phyloP scores from a whole-genome alignment of 2,329 filamentous ascomycete species.

The Intubia oerlemansii region DNA sequence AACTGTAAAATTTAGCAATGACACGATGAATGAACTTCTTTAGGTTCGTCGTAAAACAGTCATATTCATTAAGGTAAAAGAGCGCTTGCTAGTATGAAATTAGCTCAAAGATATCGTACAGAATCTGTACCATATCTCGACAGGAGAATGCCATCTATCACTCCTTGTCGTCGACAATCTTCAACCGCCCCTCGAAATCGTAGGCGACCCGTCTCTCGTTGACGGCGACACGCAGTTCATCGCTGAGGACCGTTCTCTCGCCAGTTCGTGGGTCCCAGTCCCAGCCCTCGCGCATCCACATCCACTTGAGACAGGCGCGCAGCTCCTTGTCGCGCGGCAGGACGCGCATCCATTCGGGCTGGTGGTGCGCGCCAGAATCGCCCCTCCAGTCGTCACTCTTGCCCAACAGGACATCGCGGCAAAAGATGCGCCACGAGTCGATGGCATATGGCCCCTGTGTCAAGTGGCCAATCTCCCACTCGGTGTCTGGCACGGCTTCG shows the following conservation, averaged over 20 bases:
- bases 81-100: too few species aligned
- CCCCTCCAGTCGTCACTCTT: conserved; percentile 46
- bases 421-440: conserved; percentile 89
- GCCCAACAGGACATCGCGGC: conserved; percentile 54
- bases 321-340: conserved; percentile 71
- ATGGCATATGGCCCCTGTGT: conserved; percentile 66
- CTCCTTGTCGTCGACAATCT: conserved; percentile 3
- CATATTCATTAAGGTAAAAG: too few species aligned
- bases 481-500: conserved; percentile 14
- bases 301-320: conserved; percentile 70
- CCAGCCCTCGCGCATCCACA: conserved; percentile 78
- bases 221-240: conserved; percentile 33
- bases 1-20: too few species aligned
- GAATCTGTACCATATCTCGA: not conserved
- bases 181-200: conserved; percentile 25
- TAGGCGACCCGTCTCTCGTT: conserved; percentile 34
- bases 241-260: conserved; percentile 28
- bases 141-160: not conserved
- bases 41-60: too few species aligned
- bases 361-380: conserved; percentile 19
- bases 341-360: conserved; percentile 83
- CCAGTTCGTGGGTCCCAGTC: conserved; percentile 60
- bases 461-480: conserved; percentile 73
- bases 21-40: too few species aligned
- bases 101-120: too few species aligned